phyloP scores from a whole-genome alignment of 1,139 yeast species.

The Nakaseomyces sp. region DNA sequence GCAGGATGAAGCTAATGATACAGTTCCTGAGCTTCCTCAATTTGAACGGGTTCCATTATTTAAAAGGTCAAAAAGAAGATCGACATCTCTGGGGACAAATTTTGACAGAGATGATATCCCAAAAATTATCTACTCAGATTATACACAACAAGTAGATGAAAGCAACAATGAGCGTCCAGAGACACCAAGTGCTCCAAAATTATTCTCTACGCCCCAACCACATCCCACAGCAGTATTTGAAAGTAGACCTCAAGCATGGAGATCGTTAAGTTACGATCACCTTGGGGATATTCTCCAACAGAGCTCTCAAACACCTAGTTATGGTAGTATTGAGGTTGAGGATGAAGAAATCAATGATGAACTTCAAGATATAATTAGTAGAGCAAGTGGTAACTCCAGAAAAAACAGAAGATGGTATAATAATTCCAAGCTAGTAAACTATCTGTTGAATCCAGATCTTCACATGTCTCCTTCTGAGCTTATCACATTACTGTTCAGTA shows the following conservation, averaged over 20 bases:
- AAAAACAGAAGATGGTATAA: conserved; percentile 1
- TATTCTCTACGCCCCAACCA: conserved; percentile 3
- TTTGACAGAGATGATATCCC: conserved; percentile 1
- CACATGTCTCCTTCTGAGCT: conserved; percentile 14
- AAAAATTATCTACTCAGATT: not conserved
- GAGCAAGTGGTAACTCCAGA: conserved; percentile 4
- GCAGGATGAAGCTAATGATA: not conserved
- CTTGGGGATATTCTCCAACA: conserved; percentile 2
- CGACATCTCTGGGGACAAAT: not conserved
- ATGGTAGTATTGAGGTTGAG: not conserved
- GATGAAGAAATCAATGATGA: not conserved
- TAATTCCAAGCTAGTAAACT: conserved; percentile 8
- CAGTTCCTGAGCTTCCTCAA: not conserved
- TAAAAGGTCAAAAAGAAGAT: conserved; percentile 2
- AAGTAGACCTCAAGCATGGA: conserved; percentile 3
- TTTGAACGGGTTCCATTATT: not conserved
- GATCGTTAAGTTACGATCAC: conserved; percentile 5
- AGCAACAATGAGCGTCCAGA: not conserved
- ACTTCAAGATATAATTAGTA: conserved; percentile 1
- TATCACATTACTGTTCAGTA: conserved; percentile 14
- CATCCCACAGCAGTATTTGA: conserved; percentile 1
- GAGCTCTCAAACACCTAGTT: not conserved
- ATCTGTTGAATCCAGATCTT: conserved; percentile 8
- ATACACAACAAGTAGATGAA: not conserved
- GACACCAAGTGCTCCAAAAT: not conserved